Conservation (phyloP, 331 rosid species). For the Quercus phellos region DNA sequence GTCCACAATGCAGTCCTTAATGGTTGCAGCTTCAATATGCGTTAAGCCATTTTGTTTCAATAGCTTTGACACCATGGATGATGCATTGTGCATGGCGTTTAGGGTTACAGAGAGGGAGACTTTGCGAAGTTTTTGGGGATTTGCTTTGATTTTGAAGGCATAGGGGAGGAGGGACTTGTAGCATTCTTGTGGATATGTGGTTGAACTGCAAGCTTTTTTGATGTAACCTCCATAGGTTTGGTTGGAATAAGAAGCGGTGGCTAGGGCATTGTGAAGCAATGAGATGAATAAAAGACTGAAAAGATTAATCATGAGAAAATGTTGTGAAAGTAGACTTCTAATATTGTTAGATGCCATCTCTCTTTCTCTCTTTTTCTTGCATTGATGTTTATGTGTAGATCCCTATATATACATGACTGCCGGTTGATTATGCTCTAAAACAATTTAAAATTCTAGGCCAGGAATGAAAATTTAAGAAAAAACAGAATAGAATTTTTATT, state of each 20-base stretch:
- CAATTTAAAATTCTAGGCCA: neutral
- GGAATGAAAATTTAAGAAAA: no score
- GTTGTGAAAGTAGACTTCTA: neutral
- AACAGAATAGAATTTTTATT: no score
- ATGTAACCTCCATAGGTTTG: constrained; percentile 30
- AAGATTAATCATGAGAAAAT: constrained; percentile 12
- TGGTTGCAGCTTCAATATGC: constrained; percentile 4
- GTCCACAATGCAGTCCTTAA: constrained; percentile 36
- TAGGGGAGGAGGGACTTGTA: constrained; percentile 32
- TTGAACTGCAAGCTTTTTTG: constrained; percentile 38
- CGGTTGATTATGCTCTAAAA: neutral
- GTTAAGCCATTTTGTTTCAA: constrained; percentile 12
- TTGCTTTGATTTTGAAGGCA: constrained; percentile 25
- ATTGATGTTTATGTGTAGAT: neutral
- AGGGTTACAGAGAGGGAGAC: constrained; percentile 22
- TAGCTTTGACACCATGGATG: neutral
- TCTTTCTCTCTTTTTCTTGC: neutral
- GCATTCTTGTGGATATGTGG: constrained; percentile 38
- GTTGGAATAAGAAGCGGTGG: neutral
- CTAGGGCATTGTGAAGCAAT: constrained; percentile 11
- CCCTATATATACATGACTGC: neutral
- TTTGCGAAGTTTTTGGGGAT: constrained; percentile 20
- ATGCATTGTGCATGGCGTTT: constrained; percentile 2
- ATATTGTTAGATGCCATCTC: neutral
- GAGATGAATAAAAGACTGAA: constrained; percentile 27